Base-by-base conservation (phyloP, 2,329 filamentous ascomycete species). In the Pseudopithomyces maydicus region DNA sequence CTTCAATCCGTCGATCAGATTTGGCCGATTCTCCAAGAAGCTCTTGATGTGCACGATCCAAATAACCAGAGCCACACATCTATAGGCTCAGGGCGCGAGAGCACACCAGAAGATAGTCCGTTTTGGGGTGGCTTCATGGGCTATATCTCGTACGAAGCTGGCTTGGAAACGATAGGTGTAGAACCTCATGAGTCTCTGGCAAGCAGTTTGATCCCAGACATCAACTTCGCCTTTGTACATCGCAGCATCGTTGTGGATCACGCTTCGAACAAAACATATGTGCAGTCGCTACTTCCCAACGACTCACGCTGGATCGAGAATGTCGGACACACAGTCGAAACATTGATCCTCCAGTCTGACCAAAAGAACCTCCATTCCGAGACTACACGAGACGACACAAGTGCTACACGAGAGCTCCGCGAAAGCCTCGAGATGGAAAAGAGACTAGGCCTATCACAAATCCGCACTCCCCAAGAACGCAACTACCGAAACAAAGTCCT, bases 81-180 rank as follows among this genome's bases (percentile, higher is more conserved):
- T 33, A 14, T 23, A 15, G 12, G 20, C 12, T 20, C 29, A 15
- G 29, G 7, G 10, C 35, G 32, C 39, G 49, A 36, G 29, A 20
- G 42, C 35, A 15, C 54, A 5, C 56, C 56, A 7, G 7, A 35
- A 19, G 48, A 51, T 1, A 73, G 74, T 0, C 82, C 89, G 0
- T 96, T 95, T 71, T 85, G 89, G 71, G 91, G 90, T 42, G 91
- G 91, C 0, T 88, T 95, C 58, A 84, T 95, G 74, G 91, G 91
- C 0, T 94, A 88, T 66, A 82, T 92, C 52, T 91, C 90, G 0
- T 95, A 95, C 58, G 91, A 96, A 71, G 85, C 91, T 68, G 90
- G 90, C 0, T 78, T 93, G 1, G 78, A 80, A 60, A 84, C 81
- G 39, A 85, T 85, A 50, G 74, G 77, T 51, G 78, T 88, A 20